Conservation (phyloP, 139 green algal genomes). For the Micractinium conductrix region DNA sequence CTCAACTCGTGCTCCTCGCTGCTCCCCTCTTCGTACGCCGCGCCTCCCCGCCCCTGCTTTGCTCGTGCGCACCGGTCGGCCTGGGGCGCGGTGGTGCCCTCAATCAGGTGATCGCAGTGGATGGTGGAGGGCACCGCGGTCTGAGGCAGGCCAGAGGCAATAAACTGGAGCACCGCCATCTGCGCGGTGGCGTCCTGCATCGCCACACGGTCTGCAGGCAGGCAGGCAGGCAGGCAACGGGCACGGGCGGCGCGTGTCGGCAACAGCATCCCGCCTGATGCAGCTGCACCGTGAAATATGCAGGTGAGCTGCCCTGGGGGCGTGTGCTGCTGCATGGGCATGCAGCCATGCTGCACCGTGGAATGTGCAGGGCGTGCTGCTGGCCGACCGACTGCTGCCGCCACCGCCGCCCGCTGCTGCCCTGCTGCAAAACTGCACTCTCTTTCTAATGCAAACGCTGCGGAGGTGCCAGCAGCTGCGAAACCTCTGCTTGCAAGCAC, state of each 20-base stretch:
- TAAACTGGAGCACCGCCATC: constrained; percentile 98
- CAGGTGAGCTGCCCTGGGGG: too few relatives aligned
- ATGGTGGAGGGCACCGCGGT: constrained; percentile 93
- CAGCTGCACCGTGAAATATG: too few relatives aligned
- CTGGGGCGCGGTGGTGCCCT: constrained; percentile 92
- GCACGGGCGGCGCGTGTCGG: neutral
- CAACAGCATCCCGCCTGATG: too few relatives aligned
- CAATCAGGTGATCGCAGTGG: constrained; percentile 97
- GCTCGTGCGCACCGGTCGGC: constrained; percentile 71
- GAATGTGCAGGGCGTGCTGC: neutral
- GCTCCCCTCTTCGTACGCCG: too few relatives aligned
- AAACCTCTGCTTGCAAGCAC: too few relatives aligned
- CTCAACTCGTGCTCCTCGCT: neutral
- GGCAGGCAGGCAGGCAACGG: neutral
- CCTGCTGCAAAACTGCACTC: too few relatives aligned
- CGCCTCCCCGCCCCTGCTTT: too few relatives aligned
- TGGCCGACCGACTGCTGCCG: neutral
- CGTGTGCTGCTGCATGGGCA: too few relatives aligned
- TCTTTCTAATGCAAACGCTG: neutral
- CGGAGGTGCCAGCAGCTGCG: neutral
- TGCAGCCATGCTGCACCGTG: too few relatives aligned
- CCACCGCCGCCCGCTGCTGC: neutral
- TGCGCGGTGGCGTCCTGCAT: constrained; percentile 98
- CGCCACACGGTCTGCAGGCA: constrained; percentile 85
- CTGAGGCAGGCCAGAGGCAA: constrained; percentile 91